Base-by-base conservation (phyloP, 129 eudicot genomes). In the Tagetes erecta region DNA sequence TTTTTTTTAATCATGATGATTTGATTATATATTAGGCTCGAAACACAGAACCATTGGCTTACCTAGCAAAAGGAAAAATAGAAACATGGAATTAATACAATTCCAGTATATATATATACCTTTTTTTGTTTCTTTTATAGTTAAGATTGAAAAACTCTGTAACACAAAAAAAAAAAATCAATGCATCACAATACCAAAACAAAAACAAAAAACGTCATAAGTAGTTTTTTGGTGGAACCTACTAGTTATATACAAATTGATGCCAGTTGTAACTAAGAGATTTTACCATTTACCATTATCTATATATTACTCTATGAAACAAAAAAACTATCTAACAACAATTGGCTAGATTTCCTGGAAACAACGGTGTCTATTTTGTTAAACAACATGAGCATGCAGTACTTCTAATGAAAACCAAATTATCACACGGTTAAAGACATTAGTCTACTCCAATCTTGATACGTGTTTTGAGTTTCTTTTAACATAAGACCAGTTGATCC, bases 351-450 rank as follows among this genome's bases (percentile, higher is more conserved):
- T 6, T 71, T 27, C 1, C 53, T 40, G 1, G 4, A 8, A 10
- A 39, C 13, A 39, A 30, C 27, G 66, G 67, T 39, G 53, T 27
- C 39, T 30, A 20, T 56, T 39, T 64, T 71, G 37, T 71, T 8
- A 40, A 38, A 27, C 31, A 10, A 52, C 37, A 58, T 13, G 14
- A 11, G 67, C 56, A 40, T 12, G 20, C 30, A 52, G 31, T 52
- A 56, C 53, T 71, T 53, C 52, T 11, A 31, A 55, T 37, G 12
- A 4, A 52, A 71, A 64, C 27, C 64, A 3, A 6, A 39, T 33
- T 53, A 6, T 34, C 45, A n/a, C 38, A 49, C 55, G 74, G 41
- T 33, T 76, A 76, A 37, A 53, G 27, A 68, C 38, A 67, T 41
- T 40, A 53, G 33, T 33, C 2, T 76, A 20, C 27, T 20, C 27